Base-by-base conservation (phyloP, 2,329 filamentous ascomycete genomes). In the Ascochyta clinopodiicola region DNA sequence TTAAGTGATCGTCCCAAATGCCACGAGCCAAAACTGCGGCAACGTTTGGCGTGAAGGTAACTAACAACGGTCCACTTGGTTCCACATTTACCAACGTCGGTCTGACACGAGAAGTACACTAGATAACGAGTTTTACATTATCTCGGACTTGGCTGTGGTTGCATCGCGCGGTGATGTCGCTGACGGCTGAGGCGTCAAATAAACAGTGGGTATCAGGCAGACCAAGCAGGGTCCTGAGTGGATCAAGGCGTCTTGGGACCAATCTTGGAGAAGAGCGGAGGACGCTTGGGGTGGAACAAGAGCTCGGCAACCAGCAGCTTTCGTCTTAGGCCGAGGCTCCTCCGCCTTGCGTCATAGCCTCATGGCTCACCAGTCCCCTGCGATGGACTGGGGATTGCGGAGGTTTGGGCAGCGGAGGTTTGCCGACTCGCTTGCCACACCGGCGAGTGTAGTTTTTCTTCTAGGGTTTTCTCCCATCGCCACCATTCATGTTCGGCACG, bases 131-230 rank as follows among this genome's bases (percentile, higher is more conserved):
- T 66, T 67, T 69, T 66, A 57, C 57, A 65, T 49, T 55, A 63
- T 63, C 57, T 62, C 63, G 66, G 64, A 59, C 64, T 68, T 68
- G 65, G 64, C 64, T 63, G 63, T 57, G 62, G 66, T 68, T 63
- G 66, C 59, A 61, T 56, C 56, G 59, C 49, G 56, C 57, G 55
- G 55, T 61, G 57, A 60, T 61, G 51, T 54, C 57, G 56, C 51
- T 62, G 63, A 59, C 59, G 60, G 62, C 56, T 61, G 62, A 63
- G 60, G 60, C 63, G 62, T 51, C 60, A 62, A 57, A 66, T 65
- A 62, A 69, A 62, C 51, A 62, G 65, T 69, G 66, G 66, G 62
- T 53, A 61, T 58, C 56, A 61, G 64, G 59, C 62, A 49, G 64
- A 58, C 54, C 58, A 60, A 68, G 57, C 66, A 67, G 60, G 66